Evolutionary conservation across 2,329 filamentous ascomycete genomes (phyloP), one percentile per base, ranked within the genome.

Genomic region (Daldinia sp.): DNA sequence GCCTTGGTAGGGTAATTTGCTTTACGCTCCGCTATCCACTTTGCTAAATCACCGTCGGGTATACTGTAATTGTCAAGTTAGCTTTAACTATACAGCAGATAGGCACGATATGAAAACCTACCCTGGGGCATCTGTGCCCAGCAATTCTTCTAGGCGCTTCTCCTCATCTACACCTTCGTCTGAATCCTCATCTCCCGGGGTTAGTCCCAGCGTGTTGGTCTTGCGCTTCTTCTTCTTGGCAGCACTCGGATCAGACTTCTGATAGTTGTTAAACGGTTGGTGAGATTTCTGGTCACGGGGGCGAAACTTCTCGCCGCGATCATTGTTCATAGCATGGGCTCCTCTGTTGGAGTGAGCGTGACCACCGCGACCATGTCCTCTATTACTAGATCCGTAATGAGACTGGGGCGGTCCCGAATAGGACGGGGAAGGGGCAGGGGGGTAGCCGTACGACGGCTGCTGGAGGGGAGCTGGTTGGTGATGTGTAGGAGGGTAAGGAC

Each of bases 11-110:
- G 94, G 74, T 87, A 98, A 52, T 90, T 89, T 68, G 87, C 90
- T 73, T 85, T 90, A 61, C 94, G 87, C 76, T 97, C 93, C 50
- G 87, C 87, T 66, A 96, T 87, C 87, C 93, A 98, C 5, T 87
- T 86, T 21, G 87, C 85, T 57, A 97, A 83, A 72, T 97, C 93
- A 61, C 61, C 64, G 27, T 67, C 61, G 8, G 86, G 85, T 13
- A 85, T 80, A 59, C 84, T 87, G 17, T 39, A 65, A 25, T 7
- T 45, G 23, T 13, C 15, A 27, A 29, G 53, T 70, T 47, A 68
- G 39, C 32, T 35, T 45, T 55, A 27, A 19, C 52, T 19, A 4
- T 41, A 10, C 1, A 41, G 21, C 8, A 9, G 13, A 47, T 37
- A 58, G 30, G n/a, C 17, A 34, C 13, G 21, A 17, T 17, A 29